A percentile compares a stretch with the other conserved stretches of the same genome.
phyloP scores from a whole-genome alignment of 176 grass and related monocot genomes.

The Oryza rufipogon region DNA sequence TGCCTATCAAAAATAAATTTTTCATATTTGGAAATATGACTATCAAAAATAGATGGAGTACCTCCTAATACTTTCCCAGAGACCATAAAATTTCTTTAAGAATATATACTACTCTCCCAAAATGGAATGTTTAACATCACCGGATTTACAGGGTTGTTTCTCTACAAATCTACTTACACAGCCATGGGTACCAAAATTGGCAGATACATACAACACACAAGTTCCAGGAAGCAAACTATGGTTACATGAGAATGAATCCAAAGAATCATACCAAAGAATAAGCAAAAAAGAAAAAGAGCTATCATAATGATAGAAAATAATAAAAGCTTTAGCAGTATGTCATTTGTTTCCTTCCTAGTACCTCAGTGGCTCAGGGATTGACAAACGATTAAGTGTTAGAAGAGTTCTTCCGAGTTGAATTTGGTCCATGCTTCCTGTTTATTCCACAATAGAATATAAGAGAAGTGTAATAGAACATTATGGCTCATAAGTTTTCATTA shows the following conservation, averaged over 20 bases:
- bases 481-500: too few relatives aligned
- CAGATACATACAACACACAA: constrained; percentile 11
- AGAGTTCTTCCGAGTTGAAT: constrained; percentile 51
- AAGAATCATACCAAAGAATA: not conserved
- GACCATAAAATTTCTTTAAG: not conserved
- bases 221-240: not conserved
- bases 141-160: constrained; percentile 25
- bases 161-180: constrained; percentile 19
- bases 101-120: not conserved
- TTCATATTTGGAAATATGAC: too few relatives aligned
- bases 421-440: constrained; percentile 58
- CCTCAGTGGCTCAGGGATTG: not conserved
- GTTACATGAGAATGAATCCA: not conserved
- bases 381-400: not conserved
- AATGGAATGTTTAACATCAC: not conserved
- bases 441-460: constrained; percentile 16
- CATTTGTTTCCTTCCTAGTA: not conserved
- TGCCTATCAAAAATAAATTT: too few relatives aligned
- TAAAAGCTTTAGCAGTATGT: not conserved
- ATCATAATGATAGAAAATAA: not conserved
- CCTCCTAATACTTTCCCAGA: too few relatives aligned
- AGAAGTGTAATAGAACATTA: too few relatives aligned
- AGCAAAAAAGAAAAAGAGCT: not conserved
- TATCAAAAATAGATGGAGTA: too few relatives aligned
- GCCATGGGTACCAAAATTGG: not conserved